Percentiles rank a stretch among this genome's conserved stretches.
These are phyloP conservation scores for Abrus pulchellus DNA, from an alignment of 306 rosid species.

Conservation along the genomic window DNA sequence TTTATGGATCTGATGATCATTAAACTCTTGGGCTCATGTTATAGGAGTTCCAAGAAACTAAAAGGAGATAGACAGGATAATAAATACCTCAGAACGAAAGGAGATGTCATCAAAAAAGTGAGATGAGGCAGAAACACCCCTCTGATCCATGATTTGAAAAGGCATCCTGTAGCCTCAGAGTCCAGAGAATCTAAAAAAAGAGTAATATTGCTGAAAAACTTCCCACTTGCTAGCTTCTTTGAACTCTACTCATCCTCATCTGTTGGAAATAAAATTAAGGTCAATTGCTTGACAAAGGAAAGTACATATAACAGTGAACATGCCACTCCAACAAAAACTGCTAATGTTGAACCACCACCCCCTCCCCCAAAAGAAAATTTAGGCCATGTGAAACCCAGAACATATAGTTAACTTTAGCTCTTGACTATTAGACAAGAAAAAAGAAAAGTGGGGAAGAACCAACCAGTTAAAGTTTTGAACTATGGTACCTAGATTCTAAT, in stretches of 20 bases:
- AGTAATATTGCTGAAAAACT: constrained; percentile 25
- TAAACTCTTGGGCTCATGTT: constrained; percentile 12
- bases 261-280: constrained; percentile 43
- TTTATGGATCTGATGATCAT: constrained; percentile 25
- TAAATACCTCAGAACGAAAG: constrained; percentile 64
- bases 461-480: background rate
- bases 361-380: background rate
- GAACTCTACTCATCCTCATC: constrained; percentile 42
- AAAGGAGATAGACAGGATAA: background rate
- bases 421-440: background rate
- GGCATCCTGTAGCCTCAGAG: constrained; percentile 64
- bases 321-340: constrained; percentile 10
- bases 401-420: background rate
- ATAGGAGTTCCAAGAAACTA: constrained; percentile 9
- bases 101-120: constrained; percentile 62
- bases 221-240: constrained; percentile 44
- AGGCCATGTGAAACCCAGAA: constrained; percentile 25
- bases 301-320: constrained; percentile 29
- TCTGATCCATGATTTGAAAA: constrained; percentile 71
- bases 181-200: constrained; percentile 40
- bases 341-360: background rate
- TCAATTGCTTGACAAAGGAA: constrained; percentile 34
- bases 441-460: background rate
- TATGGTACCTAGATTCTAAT: constrained; percentile 36
- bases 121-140: constrained; percentile 66